phyloP scores from a whole-genome alignment of 768 basidiomycete species.

The Mycena amicta region DNA sequence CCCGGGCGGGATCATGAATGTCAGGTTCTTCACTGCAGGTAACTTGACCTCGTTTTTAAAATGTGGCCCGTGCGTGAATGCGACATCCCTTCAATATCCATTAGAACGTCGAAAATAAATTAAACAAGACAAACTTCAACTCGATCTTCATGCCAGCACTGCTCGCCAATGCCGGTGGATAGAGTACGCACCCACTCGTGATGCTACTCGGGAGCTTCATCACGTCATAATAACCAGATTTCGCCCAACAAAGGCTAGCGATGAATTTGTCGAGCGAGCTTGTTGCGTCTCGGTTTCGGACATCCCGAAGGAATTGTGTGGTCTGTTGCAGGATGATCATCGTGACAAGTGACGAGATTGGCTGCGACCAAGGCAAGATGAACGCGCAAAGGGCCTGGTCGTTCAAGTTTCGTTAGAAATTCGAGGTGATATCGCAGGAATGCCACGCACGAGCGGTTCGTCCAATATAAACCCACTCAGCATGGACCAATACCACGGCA shows the following conservation, averaged over 20 bases:
- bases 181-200: slow-evolving; percentile 1
- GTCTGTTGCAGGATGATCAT: slow-evolving; percentile 32
- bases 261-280: slow-evolving; percentile 9
- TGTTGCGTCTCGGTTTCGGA: slow-evolving; percentile 14
- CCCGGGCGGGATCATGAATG: slow-evolving; percentile 33
- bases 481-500: slow-evolving; percentile 33
- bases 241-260: slow-evolving; percentile 8
- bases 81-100: slow-evolving; percentile 21
- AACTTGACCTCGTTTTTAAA: slow-evolving; percentile 3
- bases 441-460: slow-evolving; percentile 27
- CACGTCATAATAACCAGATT: slow-evolving; percentile 5
- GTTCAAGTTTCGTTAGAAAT: not conserved
- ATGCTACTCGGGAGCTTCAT: slow-evolving; percentile 2
- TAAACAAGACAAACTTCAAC: slow-evolving; percentile 14
- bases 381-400: slow-evolving; percentile 29
- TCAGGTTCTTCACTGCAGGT: slow-evolving; percentile 23
- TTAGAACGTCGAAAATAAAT: too few relatives aligned
- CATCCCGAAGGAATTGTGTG: not conserved
- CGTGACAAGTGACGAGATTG: slow-evolving; percentile 30
- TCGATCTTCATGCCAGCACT: slow-evolving; percentile 17
- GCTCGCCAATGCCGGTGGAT: slow-evolving; percentile 4
- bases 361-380: slow-evolving; percentile 18
- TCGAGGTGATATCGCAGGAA: not conserved
- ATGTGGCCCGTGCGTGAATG: not conserved
- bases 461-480: slow-evolving; percentile 25